Evolutionary conservation across 2,329 filamentous ascomycete species (phyloP).

Genomic region (Stemphylium lycopersici): DNA sequence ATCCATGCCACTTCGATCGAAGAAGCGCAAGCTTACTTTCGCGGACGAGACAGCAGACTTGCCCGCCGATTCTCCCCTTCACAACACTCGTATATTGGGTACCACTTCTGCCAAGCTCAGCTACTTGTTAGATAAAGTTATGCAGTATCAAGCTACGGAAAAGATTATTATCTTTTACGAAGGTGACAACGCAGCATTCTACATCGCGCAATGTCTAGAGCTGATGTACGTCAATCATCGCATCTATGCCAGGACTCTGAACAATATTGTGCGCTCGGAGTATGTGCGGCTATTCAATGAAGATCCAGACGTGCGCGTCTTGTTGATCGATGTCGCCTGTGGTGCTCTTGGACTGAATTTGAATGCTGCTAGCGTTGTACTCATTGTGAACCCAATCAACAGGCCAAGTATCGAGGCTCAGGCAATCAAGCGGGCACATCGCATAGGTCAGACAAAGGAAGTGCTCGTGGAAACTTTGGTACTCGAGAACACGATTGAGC

Average conservation of each 20-base stretch:
- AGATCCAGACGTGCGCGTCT: constrained; percentile 70
- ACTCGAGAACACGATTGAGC: constrained; percentile 79
- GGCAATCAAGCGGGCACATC: constrained; percentile 86
- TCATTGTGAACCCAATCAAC: constrained; percentile 87
- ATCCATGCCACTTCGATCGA: constrained; percentile 18
- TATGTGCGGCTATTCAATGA: constrained; percentile 82
- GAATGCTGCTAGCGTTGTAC: constrained; percentile 80
- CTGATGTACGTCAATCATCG: constrained; percentile 68
- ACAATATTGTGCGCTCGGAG: constrained; percentile 67
- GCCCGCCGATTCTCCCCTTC: constrained; percentile 59
- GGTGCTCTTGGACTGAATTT: constrained; percentile 89
- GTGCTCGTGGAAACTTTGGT: constrained; percentile 89
- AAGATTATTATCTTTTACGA: constrained; percentile 96
- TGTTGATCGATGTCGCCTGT: constrained; percentile 90
- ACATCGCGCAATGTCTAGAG: constrained; percentile 82
- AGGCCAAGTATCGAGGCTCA: constrained; percentile 85
- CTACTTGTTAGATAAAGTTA: constrained; percentile 77
- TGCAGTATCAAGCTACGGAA: constrained; percentile 70
- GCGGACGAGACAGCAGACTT: constrained; percentile 40
- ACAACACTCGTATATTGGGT: constrained; percentile 69
- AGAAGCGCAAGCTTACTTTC: constrained; percentile 43
- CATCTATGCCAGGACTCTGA: constrained; percentile 70
- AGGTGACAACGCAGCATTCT: constrained; percentile 83
- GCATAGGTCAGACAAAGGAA: constrained; percentile 79
- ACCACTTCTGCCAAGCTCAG: constrained; percentile 87